phyloP scores from a whole-genome alignment of 305 asterid genomes.

The Stenogyne calaminthoides region DNA sequence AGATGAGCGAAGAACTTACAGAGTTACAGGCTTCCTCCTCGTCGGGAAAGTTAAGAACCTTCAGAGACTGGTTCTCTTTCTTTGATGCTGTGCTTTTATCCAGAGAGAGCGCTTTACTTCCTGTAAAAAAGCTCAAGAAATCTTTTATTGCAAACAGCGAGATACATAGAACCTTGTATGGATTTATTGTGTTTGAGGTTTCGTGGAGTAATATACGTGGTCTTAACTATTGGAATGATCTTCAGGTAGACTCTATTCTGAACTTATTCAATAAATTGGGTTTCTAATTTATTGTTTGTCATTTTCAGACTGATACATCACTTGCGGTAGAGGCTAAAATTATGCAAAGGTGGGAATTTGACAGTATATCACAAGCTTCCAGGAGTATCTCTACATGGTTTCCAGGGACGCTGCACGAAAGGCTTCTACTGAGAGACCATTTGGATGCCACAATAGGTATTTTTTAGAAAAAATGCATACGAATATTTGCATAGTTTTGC shows the following conservation, averaged over 20 bases:
- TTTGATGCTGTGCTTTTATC: conserved; percentile 59
- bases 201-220: conserved; percentile 83
- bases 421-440: conserved; percentile 50
- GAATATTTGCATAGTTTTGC: no score
- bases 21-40: conserved; percentile 38
- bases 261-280: not conserved
- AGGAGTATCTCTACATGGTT: conserved; percentile 60
- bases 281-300: conserved; percentile 9
- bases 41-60: conserved; percentile 37
- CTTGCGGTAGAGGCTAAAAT: conserved; percentile 72
- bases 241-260: conserved; percentile 54
- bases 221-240: conserved; percentile 74
- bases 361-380: conserved; percentile 69
- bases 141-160: conserved; percentile 58
- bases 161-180: conserved; percentile 71
- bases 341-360: conserved; percentile 86
- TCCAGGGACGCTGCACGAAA: conserved; percentile 60
- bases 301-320: conserved; percentile 75
- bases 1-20: conserved; percentile 35
- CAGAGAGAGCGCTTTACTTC: conserved; percentile 60
- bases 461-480: no score
- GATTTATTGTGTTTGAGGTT: conserved; percentile 83
- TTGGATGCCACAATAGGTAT: conserved; percentile 52
- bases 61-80: conserved; percentile 60
- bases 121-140: conserved; percentile 72